phyloP scores from a whole-genome alignment of 2,329 filamentous ascomycete genomes.

The Aspergillus aculeatinus region DNA sequence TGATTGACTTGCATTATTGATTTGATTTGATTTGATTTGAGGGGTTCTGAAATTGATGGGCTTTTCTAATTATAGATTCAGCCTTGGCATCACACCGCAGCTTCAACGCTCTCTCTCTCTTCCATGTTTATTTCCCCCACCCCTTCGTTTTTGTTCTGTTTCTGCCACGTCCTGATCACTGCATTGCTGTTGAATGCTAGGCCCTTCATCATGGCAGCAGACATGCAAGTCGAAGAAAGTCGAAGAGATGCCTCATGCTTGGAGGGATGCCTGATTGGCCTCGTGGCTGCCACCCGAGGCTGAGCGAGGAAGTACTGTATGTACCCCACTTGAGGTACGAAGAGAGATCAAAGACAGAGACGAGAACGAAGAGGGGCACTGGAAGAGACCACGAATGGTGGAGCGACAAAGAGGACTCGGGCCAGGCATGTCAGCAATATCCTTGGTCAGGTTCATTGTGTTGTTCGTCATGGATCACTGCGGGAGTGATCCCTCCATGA shows the following conservation, averaged over 20 bases:
- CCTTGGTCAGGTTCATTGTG: not conserved
- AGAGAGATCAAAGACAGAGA: not conserved
- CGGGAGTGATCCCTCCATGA: not conserved
- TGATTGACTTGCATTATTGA: not conserved
- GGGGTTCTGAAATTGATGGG: conserved; percentile 1
- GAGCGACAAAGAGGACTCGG: not conserved
- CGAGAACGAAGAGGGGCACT: not conserved
- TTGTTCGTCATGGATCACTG: not conserved
- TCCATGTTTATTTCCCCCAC: not conserved
- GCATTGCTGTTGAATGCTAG: not conserved
- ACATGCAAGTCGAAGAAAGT: not conserved
- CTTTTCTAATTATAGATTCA: conserved; percentile 4
- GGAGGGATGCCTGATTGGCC: not conserved
- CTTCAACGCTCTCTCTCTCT: not conserved
- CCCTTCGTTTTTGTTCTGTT: not conserved
- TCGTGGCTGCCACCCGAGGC: not conserved
- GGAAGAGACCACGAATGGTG: not conserved
- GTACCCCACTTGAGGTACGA: not conserved
- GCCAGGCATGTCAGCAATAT: not conserved
- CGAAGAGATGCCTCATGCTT: not conserved
- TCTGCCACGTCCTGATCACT: not conserved
- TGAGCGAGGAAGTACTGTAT: not conserved
- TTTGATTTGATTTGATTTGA: not conserved
- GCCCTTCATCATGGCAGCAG: not conserved
- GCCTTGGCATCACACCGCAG: conserved; percentile 9